Evolutionary conservation across 2,329 filamentous ascomycete genomes (phyloP), one percentile per base, ranked within the genome.

Genomic region (Endocalyx cinctus): DNA sequence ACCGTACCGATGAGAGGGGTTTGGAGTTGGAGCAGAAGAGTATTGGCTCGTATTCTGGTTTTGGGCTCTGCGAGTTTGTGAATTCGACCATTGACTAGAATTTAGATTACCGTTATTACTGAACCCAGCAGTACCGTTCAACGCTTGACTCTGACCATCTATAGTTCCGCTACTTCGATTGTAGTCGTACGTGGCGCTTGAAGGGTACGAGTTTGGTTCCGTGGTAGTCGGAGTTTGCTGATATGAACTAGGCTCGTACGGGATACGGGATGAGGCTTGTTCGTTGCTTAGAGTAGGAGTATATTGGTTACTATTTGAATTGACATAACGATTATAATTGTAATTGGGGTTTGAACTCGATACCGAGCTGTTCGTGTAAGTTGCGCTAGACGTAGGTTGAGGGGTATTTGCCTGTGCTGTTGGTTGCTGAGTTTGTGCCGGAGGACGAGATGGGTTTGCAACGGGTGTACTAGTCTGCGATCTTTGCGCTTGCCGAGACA

Each of bases 311-410:
- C 29, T 48, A 17, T 36, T 31, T 18, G 39, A 45, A 23, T 15
- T 50, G 22, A 50, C 57, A 34, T 65, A 66, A 11, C 48, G 50
- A 41, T 37, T 31, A 43, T 58, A 47, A 31, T 35, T 26, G 32
- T 52, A 38, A 41, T 52, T 47, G 34, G 37, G n/a, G n/a, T n/a
- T 33, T 27, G 46, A 48, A 45, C 59, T 39, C 7, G 51, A 42
- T 4, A 53, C 34, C 3, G 55, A 41, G 28, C 40, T 43, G 12
- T 50, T 41, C n/a, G 45, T 51, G 25, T 58, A 57, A 4, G 54
- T 48, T 10, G 57, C 10, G 33, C 25, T 49, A 6, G 42, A 38
- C 17, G 40, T 38, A 16, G 48, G 34, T 17, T 47, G 39, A 20
- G 20, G n/a, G 20, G 20, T 23, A 23, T 23, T 23, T 8, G 8